A percentile compares a stretch with the other conserved stretches of the same genome.
phyloP scores from a whole-genome alignment of 2,329 filamentous ascomycete genomes.

The Canariomyces notabilis region DNA sequence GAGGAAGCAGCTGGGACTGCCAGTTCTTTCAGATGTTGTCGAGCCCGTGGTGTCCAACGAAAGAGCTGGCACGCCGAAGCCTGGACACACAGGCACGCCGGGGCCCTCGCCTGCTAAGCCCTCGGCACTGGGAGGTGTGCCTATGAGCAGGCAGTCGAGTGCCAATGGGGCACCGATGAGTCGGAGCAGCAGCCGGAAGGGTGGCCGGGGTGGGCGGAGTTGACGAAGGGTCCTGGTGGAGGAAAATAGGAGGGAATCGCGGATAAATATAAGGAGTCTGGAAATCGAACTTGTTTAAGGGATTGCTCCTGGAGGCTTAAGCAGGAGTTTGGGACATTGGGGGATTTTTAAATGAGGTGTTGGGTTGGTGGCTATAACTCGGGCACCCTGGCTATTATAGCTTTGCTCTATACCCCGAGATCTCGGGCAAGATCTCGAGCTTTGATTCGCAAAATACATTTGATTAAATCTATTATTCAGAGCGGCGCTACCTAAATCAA shows the following conservation, averaged over 20 bases:
- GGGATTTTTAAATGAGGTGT: neutral
- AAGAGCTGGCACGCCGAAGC: constrained; percentile 23
- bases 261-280: neutral
- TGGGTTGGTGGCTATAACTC: neutral
- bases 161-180: constrained; percentile 31
- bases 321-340: neutral
- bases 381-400: neutral
- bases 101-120: constrained; percentile 30
- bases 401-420: neutral
- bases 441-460: neutral
- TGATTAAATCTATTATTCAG: neutral
- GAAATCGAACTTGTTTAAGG: no score
- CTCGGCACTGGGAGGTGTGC: constrained; percentile 41
- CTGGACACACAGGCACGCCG: constrained; percentile 22
- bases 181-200: constrained; percentile 45
- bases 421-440: neutral
- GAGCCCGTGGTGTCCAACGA: constrained; percentile 20
- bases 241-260: neutral
- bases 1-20: constrained; percentile 46
- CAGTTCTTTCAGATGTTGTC: constrained; percentile 27
- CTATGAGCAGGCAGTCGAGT: constrained; percentile 53
- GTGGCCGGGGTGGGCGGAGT: constrained; percentile 27
- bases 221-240: constrained; percentile 5
- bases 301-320: neutral
- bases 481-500: neutral